A percentile compares a stretch with the other conserved stretches of the same genome.
phyloP scores from a whole-genome alignment of 257 asterid genomes.

The Solanum chiquidenum region DNA sequence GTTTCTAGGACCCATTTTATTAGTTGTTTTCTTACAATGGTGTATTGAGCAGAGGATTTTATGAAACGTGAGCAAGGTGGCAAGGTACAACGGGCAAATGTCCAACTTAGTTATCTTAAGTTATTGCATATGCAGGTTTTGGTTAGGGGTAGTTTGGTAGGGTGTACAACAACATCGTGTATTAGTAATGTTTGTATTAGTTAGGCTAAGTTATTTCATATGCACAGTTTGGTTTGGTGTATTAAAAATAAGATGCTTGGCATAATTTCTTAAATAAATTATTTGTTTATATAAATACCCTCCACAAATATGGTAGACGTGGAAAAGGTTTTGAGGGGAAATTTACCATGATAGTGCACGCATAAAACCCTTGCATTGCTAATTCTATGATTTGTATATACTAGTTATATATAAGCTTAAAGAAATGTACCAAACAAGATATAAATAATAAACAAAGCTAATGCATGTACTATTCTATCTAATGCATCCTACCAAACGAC shows the following conservation, averaged over 20 bases:
- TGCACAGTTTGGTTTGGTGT: background rate
- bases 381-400: background rate
- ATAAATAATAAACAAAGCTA: background rate
- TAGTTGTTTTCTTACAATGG: background rate
- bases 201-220: background rate
- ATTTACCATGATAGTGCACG: background rate
- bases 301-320: background rate
- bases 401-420: background rate
- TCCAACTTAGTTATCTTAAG: slow-evolving; percentile 20
- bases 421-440: background rate
- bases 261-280: background rate
- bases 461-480: background rate
- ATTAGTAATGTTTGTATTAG: background rate
- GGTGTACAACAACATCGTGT: background rate
- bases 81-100: slow-evolving; percentile 82
- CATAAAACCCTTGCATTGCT: background rate
- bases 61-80: slow-evolving; percentile 81
- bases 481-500: background rate
- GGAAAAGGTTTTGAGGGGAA: background rate
- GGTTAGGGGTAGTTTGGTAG: background rate
- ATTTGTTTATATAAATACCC: background rate
- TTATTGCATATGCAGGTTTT: background rate
- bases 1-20: background rate
- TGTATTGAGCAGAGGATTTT: slow-evolving; percentile 57
- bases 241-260: background rate